A percentile compares a stretch with the other conserved stretches of the same genome.
These are phyloP conservation scores for Porpolomopsis calyptriformis DNA, from an alignment of 768 basidiomycete genomes.

Conservation along the genomic window DNA sequence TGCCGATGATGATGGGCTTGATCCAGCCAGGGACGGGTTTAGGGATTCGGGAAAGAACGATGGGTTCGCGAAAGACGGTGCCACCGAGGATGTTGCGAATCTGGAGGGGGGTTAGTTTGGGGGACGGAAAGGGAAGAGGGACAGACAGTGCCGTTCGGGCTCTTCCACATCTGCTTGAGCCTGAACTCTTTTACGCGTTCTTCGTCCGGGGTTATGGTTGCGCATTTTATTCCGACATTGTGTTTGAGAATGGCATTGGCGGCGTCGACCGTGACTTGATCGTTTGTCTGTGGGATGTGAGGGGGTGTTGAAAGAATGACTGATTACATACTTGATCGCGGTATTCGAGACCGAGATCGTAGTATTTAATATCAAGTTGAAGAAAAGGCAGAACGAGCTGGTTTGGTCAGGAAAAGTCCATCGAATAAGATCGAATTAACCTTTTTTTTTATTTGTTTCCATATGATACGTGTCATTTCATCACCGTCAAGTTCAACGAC, in stretches of 20 bases:
- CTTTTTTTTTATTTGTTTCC: conserved; percentile 96
- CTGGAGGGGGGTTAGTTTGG: conserved; percentile 23
- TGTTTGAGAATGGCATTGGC: conserved; percentile 91
- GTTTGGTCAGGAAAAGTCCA: conserved; percentile 3
- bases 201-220: conserved; percentile 98
- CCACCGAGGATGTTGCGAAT: conserved; percentile 98
- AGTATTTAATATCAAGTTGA: conserved; percentile 96
- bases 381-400: conserved; percentile 94
- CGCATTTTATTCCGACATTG: conserved; percentile 98
- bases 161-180: conserved; percentile 98
- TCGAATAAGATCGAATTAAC: conserved; percentile 31
- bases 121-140: not conserved
- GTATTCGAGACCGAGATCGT: conserved; percentile 89
- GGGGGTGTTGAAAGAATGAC: not conserved
- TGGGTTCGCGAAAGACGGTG: conserved; percentile 98
- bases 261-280: conserved; percentile 85
- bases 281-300: conserved; percentile 57
- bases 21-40: conserved; percentile 94
- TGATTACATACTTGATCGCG: conserved; percentile 60
- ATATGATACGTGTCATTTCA: conserved; percentile 99
- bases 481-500: conserved; percentile 95
- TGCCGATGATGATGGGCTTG: conserved; percentile 92
- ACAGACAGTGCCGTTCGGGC: conserved; percentile 87
- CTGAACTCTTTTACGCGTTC: conserved; percentile 94
- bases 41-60: conserved; percentile 83